Conservation (phyloP, 768 basidiomycete genomes). For the Termitomyces sp. region DNA sequence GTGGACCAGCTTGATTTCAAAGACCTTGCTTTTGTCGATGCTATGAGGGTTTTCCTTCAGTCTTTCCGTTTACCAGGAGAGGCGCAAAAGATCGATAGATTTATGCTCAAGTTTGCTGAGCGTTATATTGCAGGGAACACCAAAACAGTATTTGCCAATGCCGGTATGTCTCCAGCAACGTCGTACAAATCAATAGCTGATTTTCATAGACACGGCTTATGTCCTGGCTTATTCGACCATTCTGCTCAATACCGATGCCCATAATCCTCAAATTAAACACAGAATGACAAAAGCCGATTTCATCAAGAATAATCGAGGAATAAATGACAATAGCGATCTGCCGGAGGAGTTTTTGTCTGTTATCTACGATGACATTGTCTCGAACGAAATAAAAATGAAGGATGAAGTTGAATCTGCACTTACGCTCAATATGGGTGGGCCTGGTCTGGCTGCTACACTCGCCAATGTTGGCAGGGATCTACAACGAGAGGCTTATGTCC, state of each 20-base stretch:
- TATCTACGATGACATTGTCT: slow-evolving; percentile 88
- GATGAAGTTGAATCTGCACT: slow-evolving; percentile 79
- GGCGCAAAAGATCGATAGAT: slow-evolving; percentile 97
- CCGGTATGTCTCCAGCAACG: slow-evolving; percentile 49
- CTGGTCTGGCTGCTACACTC: slow-evolving; percentile 78
- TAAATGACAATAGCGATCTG: slow-evolving; percentile 87
- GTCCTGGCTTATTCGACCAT: slow-evolving; percentile 94
- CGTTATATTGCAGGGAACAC: slow-evolving; percentile 89
- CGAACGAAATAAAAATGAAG: slow-evolving; percentile 97
- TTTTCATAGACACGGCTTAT: slow-evolving; percentile 75
- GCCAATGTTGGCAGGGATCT: slow-evolving; percentile 91
- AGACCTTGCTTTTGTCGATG: slow-evolving; percentile 79
- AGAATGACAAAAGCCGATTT: slow-evolving; percentile 94
- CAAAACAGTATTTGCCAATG: slow-evolving; percentile 86
- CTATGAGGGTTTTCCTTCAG: slow-evolving; percentile 86
- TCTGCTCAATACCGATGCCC: slow-evolving; percentile 95
- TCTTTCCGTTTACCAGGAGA: slow-evolving; percentile 97
- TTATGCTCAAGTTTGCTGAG: slow-evolving; percentile 98
- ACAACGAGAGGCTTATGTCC: slow-evolving; percentile 92
- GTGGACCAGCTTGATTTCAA: slow-evolving; percentile 90
- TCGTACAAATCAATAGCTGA: not conserved
- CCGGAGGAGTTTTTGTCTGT: slow-evolving; percentile 76
- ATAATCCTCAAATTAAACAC: slow-evolving; percentile 90
- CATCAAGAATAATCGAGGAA: slow-evolving; percentile 91
- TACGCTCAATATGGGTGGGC: slow-evolving; percentile 37